Base-by-base conservation (phyloP, 345 rosid genomes). In the Hypericum perforatum region DNA sequence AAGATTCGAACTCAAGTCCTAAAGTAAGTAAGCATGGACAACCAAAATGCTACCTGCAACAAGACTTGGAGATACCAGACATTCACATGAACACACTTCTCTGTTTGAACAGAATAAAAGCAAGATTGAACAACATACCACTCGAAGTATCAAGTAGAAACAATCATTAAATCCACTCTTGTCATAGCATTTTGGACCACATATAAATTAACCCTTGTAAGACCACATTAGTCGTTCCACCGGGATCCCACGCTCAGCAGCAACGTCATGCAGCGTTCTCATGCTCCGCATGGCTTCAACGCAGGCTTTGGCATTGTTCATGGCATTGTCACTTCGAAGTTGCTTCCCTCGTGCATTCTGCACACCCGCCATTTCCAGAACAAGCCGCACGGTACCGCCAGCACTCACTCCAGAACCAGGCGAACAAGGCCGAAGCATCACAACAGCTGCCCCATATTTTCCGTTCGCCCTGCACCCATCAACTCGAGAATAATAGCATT, bases 381-480 rank as follows among this genome's bases (percentile, higher is more conserved):
- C 98, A 8, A 82, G 81, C 63, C 90, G 78, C 48, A 91, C 96
- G 12, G 95, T 81, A 58, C 95, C 96, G 67, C 96, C 96, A 0
- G 98, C 96, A 68, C 79, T 81, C 65, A 91, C 95, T 59, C 98
- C 98, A 0, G 95, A 81, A 60, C 98, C 98, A 13, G 95, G 95
- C 37, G 87, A 74, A 46, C 96, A 87, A 11, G 96, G 96, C 75
- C 96, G 81, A 47, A 87, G 89, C 96, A 87, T 91, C 80, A 91
- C 96, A 70, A 66, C 78, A 0, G 95, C 96, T 45, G 95, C 98
- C 62, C 95, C 98, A 50, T 60, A 82, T 50, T 82, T 82, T 8
- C 92, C 96, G 0, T 84, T 92, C 15, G 96, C 63, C 64, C 92
- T 91, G 76, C 62, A 62, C 72, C 15, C 50, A 46, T 10, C 22